These are phyloP conservation scores for Colletotrichum sp. DNA, from an alignment of 2,329 filamentous ascomycete species.

Conservation along the genomic window DNA sequence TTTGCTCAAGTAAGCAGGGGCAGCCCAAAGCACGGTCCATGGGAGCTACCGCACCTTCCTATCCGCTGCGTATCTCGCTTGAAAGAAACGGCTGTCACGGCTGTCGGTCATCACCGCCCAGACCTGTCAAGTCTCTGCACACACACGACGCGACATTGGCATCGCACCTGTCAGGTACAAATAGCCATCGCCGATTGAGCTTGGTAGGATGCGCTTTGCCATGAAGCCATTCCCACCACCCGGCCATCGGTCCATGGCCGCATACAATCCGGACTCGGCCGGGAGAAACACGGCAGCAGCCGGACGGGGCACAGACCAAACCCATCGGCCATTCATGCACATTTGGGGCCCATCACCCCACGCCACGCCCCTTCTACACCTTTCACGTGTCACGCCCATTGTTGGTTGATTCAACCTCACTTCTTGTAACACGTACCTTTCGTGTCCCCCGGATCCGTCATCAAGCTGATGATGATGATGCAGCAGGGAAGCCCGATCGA, in stretches of 20 bases:
- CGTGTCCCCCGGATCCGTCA: neutral
- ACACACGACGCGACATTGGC: neutral
- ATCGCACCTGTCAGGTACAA: neutral
- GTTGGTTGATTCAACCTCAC: neutral
- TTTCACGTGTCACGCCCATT: neutral
- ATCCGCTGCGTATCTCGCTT: neutral
- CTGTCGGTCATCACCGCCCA: neutral
- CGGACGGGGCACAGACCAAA: neutral
- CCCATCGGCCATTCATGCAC: neutral
- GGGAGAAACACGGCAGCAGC: neutral
- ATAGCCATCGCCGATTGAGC: neutral
- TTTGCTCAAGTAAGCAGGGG: neutral
- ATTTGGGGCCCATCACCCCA: neutral
- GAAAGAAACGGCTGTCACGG: neutral
- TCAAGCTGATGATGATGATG: neutral
- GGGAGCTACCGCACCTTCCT: neutral
- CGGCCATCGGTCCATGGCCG: neutral
- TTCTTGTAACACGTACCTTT: neutral
- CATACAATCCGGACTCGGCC: neutral
- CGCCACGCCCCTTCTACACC: neutral
- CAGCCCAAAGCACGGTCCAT: neutral
- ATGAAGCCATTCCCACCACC: neutral
- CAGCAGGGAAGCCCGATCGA: neutral
- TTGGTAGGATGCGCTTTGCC: neutral
- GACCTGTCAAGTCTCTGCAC: neutral